Percentiles rank a stretch among this genome's conserved stretches.
phyloP scores from a whole-genome alignment of 108 stramenopile genomes.

The Skeletonema marinoi region DNA sequence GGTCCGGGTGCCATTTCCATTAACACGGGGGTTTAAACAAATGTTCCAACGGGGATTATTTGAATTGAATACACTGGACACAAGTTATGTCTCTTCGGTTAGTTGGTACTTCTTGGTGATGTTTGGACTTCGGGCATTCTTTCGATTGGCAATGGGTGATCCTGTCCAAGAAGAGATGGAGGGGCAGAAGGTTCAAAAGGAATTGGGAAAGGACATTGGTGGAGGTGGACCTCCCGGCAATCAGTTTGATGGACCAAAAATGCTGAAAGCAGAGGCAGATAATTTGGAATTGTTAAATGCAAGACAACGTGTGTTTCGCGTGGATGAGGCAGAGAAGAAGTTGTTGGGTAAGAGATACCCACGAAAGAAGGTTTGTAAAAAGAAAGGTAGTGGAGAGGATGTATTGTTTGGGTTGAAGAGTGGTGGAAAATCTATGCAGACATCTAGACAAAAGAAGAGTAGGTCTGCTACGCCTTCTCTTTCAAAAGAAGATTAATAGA shows the following conservation, averaged over 20 bases:
- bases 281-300: constrained; percentile 83
- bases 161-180: constrained; percentile 68
- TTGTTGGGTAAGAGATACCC: constrained; percentile 76
- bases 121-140: constrained; percentile 94
- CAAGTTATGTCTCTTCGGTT: constrained; percentile 90
- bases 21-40: constrained; percentile 94
- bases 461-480: background rate
- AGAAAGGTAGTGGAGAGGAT: constrained; percentile 21
- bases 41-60: constrained; percentile 98
- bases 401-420: constrained; percentile 37
- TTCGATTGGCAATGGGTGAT: constrained; percentile 89
- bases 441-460: constrained; percentile 20
- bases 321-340: constrained; percentile 77
- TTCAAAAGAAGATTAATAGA: background rate
- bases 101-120: constrained; percentile 98
- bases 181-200: constrained; percentile 54
- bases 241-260: constrained; percentile 74
- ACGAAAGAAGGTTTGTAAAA: constrained; percentile 47
- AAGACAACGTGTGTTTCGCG: constrained; percentile 57
- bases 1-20: constrained; percentile 93
- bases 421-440: constrained; percentile 1
- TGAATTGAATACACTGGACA: constrained; percentile 89
- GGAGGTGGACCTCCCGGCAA: constrained; percentile 32
- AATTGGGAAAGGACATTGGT: constrained; percentile 53
- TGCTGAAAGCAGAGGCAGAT: constrained; percentile 74